Conservation (phyloP, 495 filamentous ascomycete species). For the Penicillium chermesinum region DNA sequence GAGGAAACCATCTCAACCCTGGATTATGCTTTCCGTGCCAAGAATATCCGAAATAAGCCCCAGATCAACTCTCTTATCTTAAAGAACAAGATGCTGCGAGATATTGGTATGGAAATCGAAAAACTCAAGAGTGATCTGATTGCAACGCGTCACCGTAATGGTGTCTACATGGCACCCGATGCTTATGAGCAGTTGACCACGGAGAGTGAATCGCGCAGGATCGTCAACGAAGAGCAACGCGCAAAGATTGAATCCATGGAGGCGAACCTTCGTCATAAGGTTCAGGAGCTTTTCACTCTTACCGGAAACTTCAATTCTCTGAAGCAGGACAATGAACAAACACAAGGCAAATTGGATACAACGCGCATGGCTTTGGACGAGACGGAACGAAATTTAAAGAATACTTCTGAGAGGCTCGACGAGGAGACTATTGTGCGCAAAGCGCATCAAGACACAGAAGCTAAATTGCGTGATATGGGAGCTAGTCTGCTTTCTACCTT, state of each 20-base stretch:
- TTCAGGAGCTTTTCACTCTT: slow-evolving; percentile 80
- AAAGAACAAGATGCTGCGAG: slow-evolving; percentile 83
- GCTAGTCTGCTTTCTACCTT: slow-evolving; percentile 70
- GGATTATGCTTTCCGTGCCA: slow-evolving; percentile 94
- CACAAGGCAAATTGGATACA: slow-evolving; percentile 62
- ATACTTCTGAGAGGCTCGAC: slow-evolving; percentile 66
- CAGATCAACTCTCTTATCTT: slow-evolving; percentile 87
- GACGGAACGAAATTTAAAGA: slow-evolving; percentile 74
- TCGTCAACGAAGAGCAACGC: slow-evolving; percentile 84
- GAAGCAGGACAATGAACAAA: slow-evolving; percentile 80
- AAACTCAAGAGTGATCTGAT: slow-evolving; percentile 90
- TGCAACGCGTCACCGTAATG: slow-evolving; percentile 87
- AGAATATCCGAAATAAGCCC: slow-evolving; percentile 97
- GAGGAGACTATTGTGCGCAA: slow-evolving; percentile 76
- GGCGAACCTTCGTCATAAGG: slow-evolving; percentile 78
- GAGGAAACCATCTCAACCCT: slow-evolving; percentile 97
- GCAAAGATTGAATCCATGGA: slow-evolving; percentile 93
- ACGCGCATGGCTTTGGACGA: slow-evolving; percentile 78
- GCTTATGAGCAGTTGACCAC: slow-evolving; percentile 80
- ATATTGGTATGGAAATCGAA: slow-evolving; percentile 92
- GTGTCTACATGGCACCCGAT: slow-evolving; percentile 85
- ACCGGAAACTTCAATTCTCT: slow-evolving; percentile 79
- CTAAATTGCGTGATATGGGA: slow-evolving; percentile 64
- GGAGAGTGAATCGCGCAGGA: slow-evolving; percentile 87
- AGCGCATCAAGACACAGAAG: slow-evolving; percentile 84